A percentile compares a stretch with the other conserved stretches of the same genome.
These are phyloP conservation scores for Priceomyces medius DNA, from an alignment of 805 yeast genomes.

Conservation along the genomic window DNA sequence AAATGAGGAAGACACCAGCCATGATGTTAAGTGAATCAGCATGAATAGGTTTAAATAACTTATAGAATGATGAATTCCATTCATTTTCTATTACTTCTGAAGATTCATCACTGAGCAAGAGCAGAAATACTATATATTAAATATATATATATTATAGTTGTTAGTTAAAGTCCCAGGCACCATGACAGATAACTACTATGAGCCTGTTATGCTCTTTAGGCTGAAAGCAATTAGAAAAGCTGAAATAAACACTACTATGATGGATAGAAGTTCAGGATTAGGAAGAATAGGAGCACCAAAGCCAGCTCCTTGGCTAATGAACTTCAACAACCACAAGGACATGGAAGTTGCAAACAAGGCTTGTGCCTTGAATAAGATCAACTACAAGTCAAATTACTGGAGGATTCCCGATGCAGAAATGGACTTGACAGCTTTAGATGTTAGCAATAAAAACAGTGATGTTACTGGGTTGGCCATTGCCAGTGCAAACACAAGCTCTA, in stretches of 20 bases:
- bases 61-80: neutral
- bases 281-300: conserved; percentile 6
- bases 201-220: conserved; percentile 43
- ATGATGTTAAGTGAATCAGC: neutral
- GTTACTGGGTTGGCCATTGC: conserved; percentile 51
- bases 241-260: conserved; percentile 1
- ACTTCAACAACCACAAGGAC: conserved; percentile 23
- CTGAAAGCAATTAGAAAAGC: conserved; percentile 39
- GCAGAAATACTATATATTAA: too few species aligned
- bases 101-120: too few species aligned
- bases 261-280: neutral
- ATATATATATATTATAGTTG: too few species aligned
- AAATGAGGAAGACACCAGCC: conserved; percentile 7
- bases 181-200: conserved; percentile 35
- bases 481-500: conserved; percentile 44
- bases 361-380: conserved; percentile 39
- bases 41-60: neutral
- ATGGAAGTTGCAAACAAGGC: conserved; percentile 41
- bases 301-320: conserved; percentile 29
- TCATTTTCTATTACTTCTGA: too few species aligned
- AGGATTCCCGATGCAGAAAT: conserved; percentile 42
- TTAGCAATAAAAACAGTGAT: conserved; percentile 13
- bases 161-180: neutral
- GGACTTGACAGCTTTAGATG: conserved; percentile 46
- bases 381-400: conserved; percentile 46